phyloP scores from a whole-genome alignment of 2,329 filamentous ascomycete species.

The Exophiala sp. region DNA sequence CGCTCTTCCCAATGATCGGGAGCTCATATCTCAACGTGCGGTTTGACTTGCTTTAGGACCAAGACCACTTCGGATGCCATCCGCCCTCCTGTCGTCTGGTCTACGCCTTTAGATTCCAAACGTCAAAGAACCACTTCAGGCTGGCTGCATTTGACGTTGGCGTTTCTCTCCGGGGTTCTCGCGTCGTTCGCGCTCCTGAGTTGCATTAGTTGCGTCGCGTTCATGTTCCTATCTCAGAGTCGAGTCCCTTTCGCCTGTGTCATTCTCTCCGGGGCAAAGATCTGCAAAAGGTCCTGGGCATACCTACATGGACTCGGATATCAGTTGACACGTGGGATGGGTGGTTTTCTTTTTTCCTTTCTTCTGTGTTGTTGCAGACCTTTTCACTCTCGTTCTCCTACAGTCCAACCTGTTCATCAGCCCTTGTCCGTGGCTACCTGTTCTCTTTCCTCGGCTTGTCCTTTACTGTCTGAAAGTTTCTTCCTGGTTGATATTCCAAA shows the following conservation, averaged over 20 bases:
- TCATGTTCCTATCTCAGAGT: background rate
- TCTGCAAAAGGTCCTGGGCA: constrained; percentile 5
- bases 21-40: too few species aligned
- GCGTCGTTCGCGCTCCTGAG: background rate
- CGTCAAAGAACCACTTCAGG: background rate
- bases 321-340: constrained; percentile 15
- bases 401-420: background rate
- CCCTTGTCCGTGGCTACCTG: background rate
- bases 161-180: constrained; percentile 6
- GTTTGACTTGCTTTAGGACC: background rate
- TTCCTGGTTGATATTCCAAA: background rate
- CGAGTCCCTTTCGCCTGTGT: constrained; percentile 6
- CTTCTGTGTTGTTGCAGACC: background rate
- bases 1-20: too few species aligned
- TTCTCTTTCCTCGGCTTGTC: background rate
- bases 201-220: background rate
- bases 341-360: background rate
- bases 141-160: constrained; percentile 7
- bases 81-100: background rate
- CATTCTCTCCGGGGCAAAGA: constrained; percentile 7
- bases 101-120: background rate
- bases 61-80: background rate
- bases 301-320: constrained; percentile 6
- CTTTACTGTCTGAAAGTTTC: background rate
- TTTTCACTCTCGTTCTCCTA: background rate